Evolutionary conservation across 2,329 filamentous ascomycete species (phyloP), one percentile per base, ranked within the genome.

Genomic region (Graphium sp.): DNA sequence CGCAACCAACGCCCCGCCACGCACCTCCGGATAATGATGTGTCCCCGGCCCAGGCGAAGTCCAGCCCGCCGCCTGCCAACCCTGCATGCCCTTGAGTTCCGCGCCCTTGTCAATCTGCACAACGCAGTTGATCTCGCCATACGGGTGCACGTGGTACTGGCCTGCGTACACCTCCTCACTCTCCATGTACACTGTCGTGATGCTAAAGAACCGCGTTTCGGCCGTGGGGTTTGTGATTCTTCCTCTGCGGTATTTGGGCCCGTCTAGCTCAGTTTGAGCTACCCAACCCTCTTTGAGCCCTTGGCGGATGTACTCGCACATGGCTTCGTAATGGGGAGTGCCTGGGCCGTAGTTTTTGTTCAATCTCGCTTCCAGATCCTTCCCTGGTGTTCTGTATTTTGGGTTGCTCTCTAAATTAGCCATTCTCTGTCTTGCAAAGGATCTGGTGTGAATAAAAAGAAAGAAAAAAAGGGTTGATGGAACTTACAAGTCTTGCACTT

Each of bases 181-280:
- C n/a, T 65, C 52, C 55, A 70, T 66, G 39, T 65, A 69, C 12
- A 70, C 64, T 2, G 62, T 59, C 3, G 65, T 70, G 39, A 70
- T 66, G 37, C 56, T 61, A 41, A 67, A 62, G 42, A 51, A 68
- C 14, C 55, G 50, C 17, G 56, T 68, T 20, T 53, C 48, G 7
- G 50, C 44, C 3, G 44, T 51, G 2, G 64, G 66, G 5, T 55
- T 36, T 22, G 50, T 42, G 33, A 70, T 54, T 32, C 57, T 60
- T 7, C 49, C 49, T 5, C 58, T 53, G 2, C 56, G 55, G 35
- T 66, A 66, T 35, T 52, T 55, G 7, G 45, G 47, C 2, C 60
- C 60, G 21, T 54, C 46, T 24, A 62, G 37, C 34, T 56, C 50
- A 13, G 46, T 50, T 19, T 47, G 47, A 3, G 56, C 58, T 1